Base-by-base conservation (phyloP, 2,329 filamentous ascomycete species). In the Fusarium protoensiforme region DNA sequence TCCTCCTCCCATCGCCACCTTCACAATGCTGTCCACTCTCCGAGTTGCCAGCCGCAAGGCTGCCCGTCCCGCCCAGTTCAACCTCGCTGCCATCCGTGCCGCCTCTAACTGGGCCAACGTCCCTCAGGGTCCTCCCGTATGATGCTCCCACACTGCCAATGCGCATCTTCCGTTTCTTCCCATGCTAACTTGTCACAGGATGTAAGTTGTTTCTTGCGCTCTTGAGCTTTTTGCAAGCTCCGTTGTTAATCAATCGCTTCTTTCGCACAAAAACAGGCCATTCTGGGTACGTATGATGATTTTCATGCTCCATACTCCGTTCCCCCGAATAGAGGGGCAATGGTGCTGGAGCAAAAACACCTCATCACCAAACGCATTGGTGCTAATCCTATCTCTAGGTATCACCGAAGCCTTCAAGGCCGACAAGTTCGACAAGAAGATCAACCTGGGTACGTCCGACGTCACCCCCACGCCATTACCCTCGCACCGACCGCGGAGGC, bases 321-420 rank as follows among this genome's bases (percentile, higher is more conserved):
- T 65, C 27, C 58, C 54, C 67, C 69, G 41, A 64, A 35, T 18
- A 56, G 51, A 33, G 41, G 65, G 63, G 54, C 18, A 43, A n/a
- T 27, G 53, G 54, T 67, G 65, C 61, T 56, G 61, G 60, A 64
- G 13, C 36, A 64, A 64, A 72, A 74, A 68, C 64, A 59, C 51
- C 33, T 64, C 65, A 71, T 33, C 22, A 60, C 18, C 46, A 51
- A 36, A 54, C 51, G 61, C 48, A 68, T 67, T 58, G 64, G 31
- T 38, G 46, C 78, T 81, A 79, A 80, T 72, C 67, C 27, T 36
- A 29, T 63, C 24, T 61, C 16, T 75, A 92, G 93, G 94, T 83
- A 95, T 99, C 86, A 98, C 96, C 73, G 96, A 99, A 87, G 96
- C 96, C 71, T 99, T 96, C 93, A 99, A 98, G 90, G 95, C 95